These are phyloP conservation scores for Lentithecium fluviatile DNA, from an alignment of 495 filamentous ascomycete genomes.

Conservation along the genomic window DNA sequence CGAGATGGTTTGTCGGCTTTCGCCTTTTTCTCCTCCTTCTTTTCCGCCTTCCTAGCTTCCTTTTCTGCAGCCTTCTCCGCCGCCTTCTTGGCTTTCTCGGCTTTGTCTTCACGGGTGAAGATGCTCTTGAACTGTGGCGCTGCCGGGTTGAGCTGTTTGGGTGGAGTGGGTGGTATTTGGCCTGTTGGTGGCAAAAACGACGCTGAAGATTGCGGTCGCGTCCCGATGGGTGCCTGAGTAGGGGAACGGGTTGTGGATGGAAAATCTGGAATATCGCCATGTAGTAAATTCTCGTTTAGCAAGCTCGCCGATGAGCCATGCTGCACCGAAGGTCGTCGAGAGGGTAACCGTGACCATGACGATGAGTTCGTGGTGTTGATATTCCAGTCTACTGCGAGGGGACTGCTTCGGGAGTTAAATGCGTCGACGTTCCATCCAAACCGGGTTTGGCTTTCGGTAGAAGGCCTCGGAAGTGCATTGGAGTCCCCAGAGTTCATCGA, in stretches of 20 bases:
- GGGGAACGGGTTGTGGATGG: constrained; percentile 34
- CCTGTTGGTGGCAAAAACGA: constrained; percentile 23
- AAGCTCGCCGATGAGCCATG: constrained; percentile 39
- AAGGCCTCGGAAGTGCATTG: constrained; percentile 39
- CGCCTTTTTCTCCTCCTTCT: constrained; percentile 34
- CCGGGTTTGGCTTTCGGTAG: constrained; percentile 36
- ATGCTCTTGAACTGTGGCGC: constrained; percentile 44
- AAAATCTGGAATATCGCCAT: constrained; percentile 38
- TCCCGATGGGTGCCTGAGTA: constrained; percentile 44
- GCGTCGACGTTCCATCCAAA: constrained; percentile 38
- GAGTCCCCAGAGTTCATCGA: constrained; percentile 40
- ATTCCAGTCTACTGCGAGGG: constrained; percentile 35
- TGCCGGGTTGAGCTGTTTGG: constrained; percentile 42
- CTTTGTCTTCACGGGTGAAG: constrained; percentile 34
- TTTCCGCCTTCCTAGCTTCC: constrained; percentile 33
- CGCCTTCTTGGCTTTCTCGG: constrained; percentile 34
- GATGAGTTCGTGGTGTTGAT: constrained; percentile 25
- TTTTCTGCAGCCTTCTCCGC: constrained; percentile 31
- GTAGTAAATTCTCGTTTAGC: constrained; percentile 38
- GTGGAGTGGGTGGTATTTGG: constrained; percentile 21
- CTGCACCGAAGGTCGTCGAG: constrained; percentile 43
- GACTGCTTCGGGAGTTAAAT: constrained; percentile 27
- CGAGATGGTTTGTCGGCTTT: constrained; percentile 26
- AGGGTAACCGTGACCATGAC: constrained; percentile 41
- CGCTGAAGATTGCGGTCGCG: constrained; percentile 38